Base-by-base conservation (phyloP, 805 yeast species). In the Nakazawaea ishiwadae region DNA sequence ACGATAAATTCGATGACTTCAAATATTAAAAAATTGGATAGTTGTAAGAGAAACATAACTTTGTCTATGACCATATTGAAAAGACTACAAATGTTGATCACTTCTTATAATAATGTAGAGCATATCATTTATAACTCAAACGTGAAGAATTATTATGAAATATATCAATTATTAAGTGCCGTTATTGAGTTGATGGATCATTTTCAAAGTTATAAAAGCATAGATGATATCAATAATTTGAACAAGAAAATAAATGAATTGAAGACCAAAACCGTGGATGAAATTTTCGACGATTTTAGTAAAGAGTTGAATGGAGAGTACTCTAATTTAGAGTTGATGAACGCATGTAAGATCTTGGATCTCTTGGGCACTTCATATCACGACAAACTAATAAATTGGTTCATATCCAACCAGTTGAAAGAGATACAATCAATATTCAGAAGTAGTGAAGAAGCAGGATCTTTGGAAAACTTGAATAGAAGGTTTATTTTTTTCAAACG, bases 361-460 rank as follows among this genome's bases (percentile, higher is more conserved):
- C 58, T 73, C 8, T 63, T 86, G 35, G 85, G 84, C 19, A 55
- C 58, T 4, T 70, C 77, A 38, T 73, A 79, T 46, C 73, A 69
- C 36, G 76, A 75, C 37, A 77, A 80, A 52, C 67, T 91, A 35
- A 61, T 79, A 7, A 75, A 71, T 35, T 87, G 95, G 91, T 86
- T 84, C 58, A 74, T 84, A 45, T 76, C 74, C 42, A 69, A 69
- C 23, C 79, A 83, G 47, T 66, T 93, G 40, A 75, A 74, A 52
- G 98, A 91, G 52, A 78, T 91, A 33, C 73, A 73, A 27, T 65
- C 77, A 17, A 87, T 93, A 9, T 93, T 93, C 62, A 74, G 78
- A 40, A 69, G 80, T 8, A 71, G 79, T 11, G 97, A 89, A 51
- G 99, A 93, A 61, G 99, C 99, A 0, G 97, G 97, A 1, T 83